phyloP scores from a whole-genome alignment of 352 stramenopile genomes.

The Phytopythium ostracodes region DNA sequence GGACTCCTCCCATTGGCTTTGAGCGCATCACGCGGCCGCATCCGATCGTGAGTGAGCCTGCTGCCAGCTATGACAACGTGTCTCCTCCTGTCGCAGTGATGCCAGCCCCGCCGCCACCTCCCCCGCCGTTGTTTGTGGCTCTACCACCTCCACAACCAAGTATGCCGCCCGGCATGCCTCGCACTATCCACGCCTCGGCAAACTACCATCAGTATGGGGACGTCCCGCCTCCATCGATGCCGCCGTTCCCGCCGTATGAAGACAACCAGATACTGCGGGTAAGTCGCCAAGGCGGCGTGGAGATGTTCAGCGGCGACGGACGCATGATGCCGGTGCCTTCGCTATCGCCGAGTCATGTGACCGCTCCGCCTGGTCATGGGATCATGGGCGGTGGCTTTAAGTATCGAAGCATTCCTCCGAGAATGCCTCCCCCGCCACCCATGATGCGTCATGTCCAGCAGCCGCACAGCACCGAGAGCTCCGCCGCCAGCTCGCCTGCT shows the following conservation, averaged over 20 bases:
- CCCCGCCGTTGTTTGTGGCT: conserved; percentile 3
- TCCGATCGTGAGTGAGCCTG: conserved; percentile 11
- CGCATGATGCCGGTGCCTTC: conserved; percentile 8
- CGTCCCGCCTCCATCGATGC: not conserved
- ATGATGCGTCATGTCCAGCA: not conserved
- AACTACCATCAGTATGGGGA: not conserved
- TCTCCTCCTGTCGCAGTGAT: not conserved
- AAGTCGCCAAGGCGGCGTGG: conserved; percentile 55
- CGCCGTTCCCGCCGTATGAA: conserved; percentile 19
- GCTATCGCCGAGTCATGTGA: not conserved
- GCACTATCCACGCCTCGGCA: not conserved
- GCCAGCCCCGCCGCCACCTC: not conserved
- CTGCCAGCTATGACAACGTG: not conserved
- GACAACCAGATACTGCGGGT: conserved; percentile 73
- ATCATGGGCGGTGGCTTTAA: conserved; percentile 31
- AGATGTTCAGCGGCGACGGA: conserved; percentile 37
- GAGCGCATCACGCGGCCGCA: conserved; percentile 33
- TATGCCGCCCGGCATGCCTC: conserved; percentile 1
- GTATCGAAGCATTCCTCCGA: conserved; percentile 25
- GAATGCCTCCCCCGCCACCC: not conserved
- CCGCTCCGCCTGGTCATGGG: conserved; percentile 10
- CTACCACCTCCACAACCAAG: conserved; percentile 8
- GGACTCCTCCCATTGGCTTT: conserved; percentile 16
- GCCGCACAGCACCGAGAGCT: not conserved
- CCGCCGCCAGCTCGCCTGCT: not conserved